Percentiles rank a stretch among this genome's conserved stretches.
Evolutionary conservation across 1,139 yeast species (phyloP).

Genomic region (Debaryomycetaceae sp.): DNA sequence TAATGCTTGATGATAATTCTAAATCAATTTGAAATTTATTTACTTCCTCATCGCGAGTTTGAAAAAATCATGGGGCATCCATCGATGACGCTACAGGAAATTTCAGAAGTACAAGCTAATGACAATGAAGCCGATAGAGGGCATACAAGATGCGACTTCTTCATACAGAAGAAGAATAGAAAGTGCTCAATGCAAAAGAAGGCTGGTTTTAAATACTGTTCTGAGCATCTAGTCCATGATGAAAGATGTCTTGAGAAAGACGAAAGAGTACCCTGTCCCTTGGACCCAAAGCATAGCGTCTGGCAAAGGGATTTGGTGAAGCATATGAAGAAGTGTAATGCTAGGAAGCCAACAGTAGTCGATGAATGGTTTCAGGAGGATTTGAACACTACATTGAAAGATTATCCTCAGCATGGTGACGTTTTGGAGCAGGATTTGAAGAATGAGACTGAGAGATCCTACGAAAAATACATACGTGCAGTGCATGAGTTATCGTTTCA

Average conservation of each 20-base stretch:
- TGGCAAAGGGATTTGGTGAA: conserved; percentile 54
- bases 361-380: conserved; percentile 46
- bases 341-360: conserved; percentile 23
- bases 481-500: conserved; percentile 18
- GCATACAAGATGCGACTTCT: conserved; percentile 41
- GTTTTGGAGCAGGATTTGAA: conserved; percentile 11
- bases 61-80: neutral
- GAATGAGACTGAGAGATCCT: conserved; percentile 11
- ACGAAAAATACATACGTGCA: conserved; percentile 26
- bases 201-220: conserved; percentile 50
- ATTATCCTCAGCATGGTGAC: conserved; percentile 13
- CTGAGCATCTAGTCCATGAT: conserved; percentile 50
- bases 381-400: conserved; percentile 24
- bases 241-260: conserved; percentile 12
- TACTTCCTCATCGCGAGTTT: neutral
- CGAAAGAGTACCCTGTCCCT: conserved; percentile 68
- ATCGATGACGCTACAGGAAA: neutral
- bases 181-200: conserved; percentile 62
- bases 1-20: neutral
- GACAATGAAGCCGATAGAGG: conserved; percentile 7
- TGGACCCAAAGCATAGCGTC: conserved; percentile 72
- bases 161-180: conserved; percentile 46
- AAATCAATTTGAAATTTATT: neutral
- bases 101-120: neutral
- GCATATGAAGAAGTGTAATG: conserved; percentile 66